These are phyloP conservation scores for Setaria viridis DNA, from an alignment of 202 grass and related monocot genomes.

Conservation along the genomic window DNA sequence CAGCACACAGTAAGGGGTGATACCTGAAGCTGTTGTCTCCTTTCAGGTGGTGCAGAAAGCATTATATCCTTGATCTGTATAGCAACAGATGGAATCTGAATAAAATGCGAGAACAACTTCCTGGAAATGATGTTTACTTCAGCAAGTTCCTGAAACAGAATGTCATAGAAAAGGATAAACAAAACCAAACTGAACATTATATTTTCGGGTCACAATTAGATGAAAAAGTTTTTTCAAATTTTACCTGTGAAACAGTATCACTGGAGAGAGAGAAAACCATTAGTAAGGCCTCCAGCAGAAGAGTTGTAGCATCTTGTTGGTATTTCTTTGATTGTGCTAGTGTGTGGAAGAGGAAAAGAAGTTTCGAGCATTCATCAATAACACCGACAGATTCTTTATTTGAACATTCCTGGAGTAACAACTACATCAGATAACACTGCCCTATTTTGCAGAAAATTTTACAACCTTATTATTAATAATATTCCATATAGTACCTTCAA, in stretches of 20 bases:
- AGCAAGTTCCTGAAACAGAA: conserved; percentile 67
- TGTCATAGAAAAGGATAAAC: conserved; percentile 21
- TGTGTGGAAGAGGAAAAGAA: conserved; percentile 84
- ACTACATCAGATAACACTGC: conserved; percentile 43
- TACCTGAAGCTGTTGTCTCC: conserved; percentile 85
- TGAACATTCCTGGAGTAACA: conserved; percentile 72
- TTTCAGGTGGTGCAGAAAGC: conserved; percentile 65
- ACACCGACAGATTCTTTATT: conserved; percentile 70
- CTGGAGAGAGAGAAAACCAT: conserved; percentile 76
- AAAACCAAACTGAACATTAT: not conserved
- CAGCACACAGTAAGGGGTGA: not conserved
- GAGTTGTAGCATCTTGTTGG: conserved; percentile 64
- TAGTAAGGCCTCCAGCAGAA: conserved; percentile 81
- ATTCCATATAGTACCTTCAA: conserved; percentile 65
- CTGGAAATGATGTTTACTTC: conserved; percentile 78
- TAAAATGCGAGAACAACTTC: conserved; percentile 88
- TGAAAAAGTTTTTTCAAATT: conserved; percentile 23
- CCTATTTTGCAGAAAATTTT: conserved; percentile 25
- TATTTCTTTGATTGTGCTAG: conserved; percentile 68
- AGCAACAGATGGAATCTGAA: conserved; percentile 85
- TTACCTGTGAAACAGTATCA: conserved; percentile 67
- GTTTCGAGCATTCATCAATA: conserved; percentile 81
- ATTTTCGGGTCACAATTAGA: conserved; percentile 30
- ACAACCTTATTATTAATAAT: conserved; percentile 33
- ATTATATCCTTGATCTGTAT: conserved; percentile 88